Conservation (phyloP, 345 rosid genomes). For the Eucalyptus marginata region DNA sequence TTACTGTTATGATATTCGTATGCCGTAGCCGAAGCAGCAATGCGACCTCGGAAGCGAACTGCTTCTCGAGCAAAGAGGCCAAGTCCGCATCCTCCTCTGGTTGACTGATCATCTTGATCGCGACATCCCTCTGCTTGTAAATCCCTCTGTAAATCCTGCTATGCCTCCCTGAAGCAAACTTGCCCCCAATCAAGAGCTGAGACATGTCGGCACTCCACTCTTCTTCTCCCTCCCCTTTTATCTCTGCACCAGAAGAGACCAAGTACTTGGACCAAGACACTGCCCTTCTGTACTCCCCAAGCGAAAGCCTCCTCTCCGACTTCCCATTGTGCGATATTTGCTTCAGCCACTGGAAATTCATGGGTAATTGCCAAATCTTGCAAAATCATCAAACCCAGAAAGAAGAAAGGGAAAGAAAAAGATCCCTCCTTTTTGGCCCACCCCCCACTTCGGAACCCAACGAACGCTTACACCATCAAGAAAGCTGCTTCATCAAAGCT, state of each 20-base stretch:
- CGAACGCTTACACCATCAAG: neutral
- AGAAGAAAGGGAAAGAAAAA: neutral
- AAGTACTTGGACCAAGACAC: constrained; percentile 77
- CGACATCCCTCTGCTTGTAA: constrained; percentile 61
- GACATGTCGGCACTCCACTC: constrained; percentile 85
- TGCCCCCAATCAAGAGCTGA: constrained; percentile 50
- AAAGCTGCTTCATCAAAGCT: neutral
- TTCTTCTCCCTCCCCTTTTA: constrained; percentile 57
- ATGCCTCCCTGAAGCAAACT: constrained; percentile 69
- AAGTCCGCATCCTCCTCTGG: constrained; percentile 64
- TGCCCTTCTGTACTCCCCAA: constrained; percentile 60
- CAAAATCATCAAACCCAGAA: constrained; percentile 16
- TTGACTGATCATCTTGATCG: constrained; percentile 66
- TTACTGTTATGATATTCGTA: constrained; percentile 63
- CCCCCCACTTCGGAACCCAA: constrained; percentile 1
- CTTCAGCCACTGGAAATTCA: constrained; percentile 47
- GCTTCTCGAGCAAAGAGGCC: constrained; percentile 50
- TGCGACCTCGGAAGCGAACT: constrained; percentile 69
- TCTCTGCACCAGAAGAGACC: constrained; percentile 68
- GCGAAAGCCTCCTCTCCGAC: constrained; percentile 44
- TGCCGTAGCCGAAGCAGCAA: constrained; percentile 46
- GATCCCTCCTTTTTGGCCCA: neutral
- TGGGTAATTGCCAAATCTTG: constrained; percentile 6
- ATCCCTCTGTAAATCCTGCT: constrained; percentile 75
- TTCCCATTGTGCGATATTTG: constrained; percentile 38